Evolutionary conservation across 2,329 filamentous ascomycete genomes (phyloP), one percentile per base, ranked within the genome.

Genomic region (Diatrype stigma): DNA sequence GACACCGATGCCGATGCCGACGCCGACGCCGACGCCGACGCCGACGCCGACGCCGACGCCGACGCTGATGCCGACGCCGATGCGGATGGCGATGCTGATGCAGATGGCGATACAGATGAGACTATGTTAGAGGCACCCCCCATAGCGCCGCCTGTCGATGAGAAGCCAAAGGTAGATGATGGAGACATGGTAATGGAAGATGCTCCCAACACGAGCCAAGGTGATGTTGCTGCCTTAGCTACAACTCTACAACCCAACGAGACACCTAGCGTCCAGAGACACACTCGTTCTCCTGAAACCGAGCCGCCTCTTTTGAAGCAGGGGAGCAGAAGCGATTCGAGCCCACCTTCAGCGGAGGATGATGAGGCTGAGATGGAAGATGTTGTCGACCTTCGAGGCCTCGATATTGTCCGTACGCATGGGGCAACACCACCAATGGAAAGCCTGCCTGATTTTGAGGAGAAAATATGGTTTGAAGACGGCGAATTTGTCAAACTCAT

Each of bases 341-440:
- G 71, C 52, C 79, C 73, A 7, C 75, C 77, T 3, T 79, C 77
- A 38, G 68, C 72, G 28, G 72, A 72, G 28, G 74, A 77, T 35
- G 76, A 78, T 47, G 76, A 77, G 45, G 81, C 78, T 2, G 78
- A 82, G 53, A 73, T 78, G 7, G 79, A 82, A 46, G 78, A 77
- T 40, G 71, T 78, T 40, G 71, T 78, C 35, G 73, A 78, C n/a
- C 73, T 71, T 35, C 69, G 75, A 53, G 73, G 73, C n/a, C 64
- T 77, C 23, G 75, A 78, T 38, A 69, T 70, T 6, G 73, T 79
- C 26, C 73, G 80, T 11, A 72, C 76, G 48, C 77, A 73, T 51
- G 78, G 79, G 66, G 65, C 68, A 21, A 84, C 81, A 2, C 81
- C 81, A 2, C 79, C 80, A 1, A 56, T 79, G 11, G 78, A 82